Evolutionary conservation across 106 monocot species (phyloP).

Genomic region (Ottelia alismoides): DNA sequence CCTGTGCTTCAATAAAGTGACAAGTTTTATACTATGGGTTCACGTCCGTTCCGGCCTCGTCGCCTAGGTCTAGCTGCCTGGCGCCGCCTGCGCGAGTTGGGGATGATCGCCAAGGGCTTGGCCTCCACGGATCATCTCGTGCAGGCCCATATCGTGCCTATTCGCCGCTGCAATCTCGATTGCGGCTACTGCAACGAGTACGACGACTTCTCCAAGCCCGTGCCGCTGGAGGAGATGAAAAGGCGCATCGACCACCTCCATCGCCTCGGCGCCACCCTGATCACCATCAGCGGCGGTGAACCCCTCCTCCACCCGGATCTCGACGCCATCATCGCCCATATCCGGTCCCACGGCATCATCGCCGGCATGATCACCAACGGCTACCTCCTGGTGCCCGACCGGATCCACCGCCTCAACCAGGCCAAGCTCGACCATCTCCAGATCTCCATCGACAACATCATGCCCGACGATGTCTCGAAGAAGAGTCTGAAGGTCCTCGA

Average conservation of each 20-base stretch:
- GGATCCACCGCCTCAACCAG: neutral
- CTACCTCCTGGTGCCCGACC: neutral
- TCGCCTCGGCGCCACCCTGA: neutral
- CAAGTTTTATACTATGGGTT: no score
- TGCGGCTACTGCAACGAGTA: neutral
- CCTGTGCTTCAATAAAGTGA: no score
- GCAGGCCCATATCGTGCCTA: neutral
- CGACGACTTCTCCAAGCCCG: neutral
- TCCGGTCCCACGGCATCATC: neutral
- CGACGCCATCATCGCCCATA: neutral
- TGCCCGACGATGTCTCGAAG: neutral
- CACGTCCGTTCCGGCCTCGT: no score
- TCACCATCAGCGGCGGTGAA: neutral
- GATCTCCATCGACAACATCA: neutral
- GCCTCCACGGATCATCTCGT: neutral
- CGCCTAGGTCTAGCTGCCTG: no score
- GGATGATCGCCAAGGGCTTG: neutral
- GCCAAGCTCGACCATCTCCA: neutral
- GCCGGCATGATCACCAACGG: neutral
- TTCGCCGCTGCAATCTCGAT: neutral
- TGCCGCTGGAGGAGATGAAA: neutral
- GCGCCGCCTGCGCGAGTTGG: no score
- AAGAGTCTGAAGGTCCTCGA: neutral
- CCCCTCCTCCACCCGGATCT: neutral
- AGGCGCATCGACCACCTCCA: neutral